These are phyloP conservation scores for Cladosporium sp. DNA, from an alignment of 2,329 filamentous ascomycete species.

Conservation along the genomic window DNA sequence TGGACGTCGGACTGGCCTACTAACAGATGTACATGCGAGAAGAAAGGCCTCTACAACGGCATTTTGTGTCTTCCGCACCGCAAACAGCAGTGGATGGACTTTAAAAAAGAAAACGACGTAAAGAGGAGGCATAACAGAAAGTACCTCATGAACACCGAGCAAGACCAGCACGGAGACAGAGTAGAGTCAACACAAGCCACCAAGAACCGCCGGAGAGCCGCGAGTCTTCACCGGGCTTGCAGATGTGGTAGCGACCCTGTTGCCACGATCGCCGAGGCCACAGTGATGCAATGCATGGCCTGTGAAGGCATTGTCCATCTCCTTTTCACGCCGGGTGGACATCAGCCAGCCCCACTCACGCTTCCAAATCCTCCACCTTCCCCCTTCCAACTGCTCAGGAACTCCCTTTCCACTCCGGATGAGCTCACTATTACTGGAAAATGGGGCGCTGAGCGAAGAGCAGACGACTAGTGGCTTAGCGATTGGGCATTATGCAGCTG, in stretches of 20 bases:
- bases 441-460: background rate
- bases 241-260: background rate
- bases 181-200: background rate
- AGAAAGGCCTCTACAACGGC: background rate
- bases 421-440: background rate
- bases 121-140: background rate
- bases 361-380: background rate
- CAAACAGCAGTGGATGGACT: background rate
- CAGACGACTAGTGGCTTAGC: background rate
- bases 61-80: background rate
- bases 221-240: background rate
- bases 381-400: background rate
- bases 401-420: background rate
- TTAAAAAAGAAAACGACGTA: background rate
- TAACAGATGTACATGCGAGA: background rate
- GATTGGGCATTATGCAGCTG: background rate
- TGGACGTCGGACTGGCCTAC: background rate
- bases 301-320: background rate
- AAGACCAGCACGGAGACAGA: background rate
- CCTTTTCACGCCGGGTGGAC: background rate
- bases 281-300: conserved; percentile 3
- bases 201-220: background rate
- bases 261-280: background rate
- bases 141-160: background rate
- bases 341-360: background rate